These are phyloP conservation scores for Poteriospumella lacustris DNA, from an alignment of 108 stramenopile genomes.

Conservation along the genomic window DNA sequence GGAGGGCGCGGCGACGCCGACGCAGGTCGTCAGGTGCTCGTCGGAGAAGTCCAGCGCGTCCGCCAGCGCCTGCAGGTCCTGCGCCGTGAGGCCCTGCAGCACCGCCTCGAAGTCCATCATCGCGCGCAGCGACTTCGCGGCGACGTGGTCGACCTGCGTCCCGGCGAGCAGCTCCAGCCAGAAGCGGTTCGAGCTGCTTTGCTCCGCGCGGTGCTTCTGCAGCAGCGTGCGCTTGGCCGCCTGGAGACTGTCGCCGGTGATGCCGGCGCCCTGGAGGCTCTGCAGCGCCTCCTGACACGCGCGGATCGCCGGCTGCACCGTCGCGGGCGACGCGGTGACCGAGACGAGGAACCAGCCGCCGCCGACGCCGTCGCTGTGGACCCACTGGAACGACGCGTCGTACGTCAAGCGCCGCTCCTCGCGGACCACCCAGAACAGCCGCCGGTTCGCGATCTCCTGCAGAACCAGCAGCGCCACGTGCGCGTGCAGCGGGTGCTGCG, in stretches of 20 bases:
- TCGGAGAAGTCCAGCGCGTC: slow-evolving; percentile 70
- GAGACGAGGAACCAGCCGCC: slow-evolving; percentile 92
- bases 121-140: slow-evolving; percentile 78
- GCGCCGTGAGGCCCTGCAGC: slow-evolving; percentile 73
- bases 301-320: slow-evolving; percentile 59
- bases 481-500: slow-evolving; percentile 79
- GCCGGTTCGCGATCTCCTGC: slow-evolving; percentile 69
- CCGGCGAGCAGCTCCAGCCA: slow-evolving; percentile 88
- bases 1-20: neutral
- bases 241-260: slow-evolving; percentile 73
- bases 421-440: slow-evolving; percentile 84
- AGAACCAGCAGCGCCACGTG: slow-evolving; percentile 72
- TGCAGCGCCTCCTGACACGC: slow-evolving; percentile 11
- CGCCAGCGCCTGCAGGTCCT: slow-evolving; percentile 73
- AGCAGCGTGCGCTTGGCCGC: slow-evolving; percentile 81
- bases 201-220: slow-evolving; percentile 84
- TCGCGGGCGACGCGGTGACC: slow-evolving; percentile 89
- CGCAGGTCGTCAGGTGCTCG: slow-evolving; percentile 37
- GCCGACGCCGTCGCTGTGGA: slow-evolving; percentile 76
- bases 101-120: slow-evolving; percentile 81
- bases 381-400: slow-evolving; percentile 90
- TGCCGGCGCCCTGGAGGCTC: neutral
- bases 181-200: slow-evolving; percentile 72
- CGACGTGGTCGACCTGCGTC: slow-evolving; percentile 79
- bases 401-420: slow-evolving; percentile 91